A percentile compares a stretch with the other conserved stretches of the same genome.
These are phyloP conservation scores for Annulohypoxylon stygium DNA, from an alignment of 495 filamentous ascomycete genomes.

Conservation along the genomic window DNA sequence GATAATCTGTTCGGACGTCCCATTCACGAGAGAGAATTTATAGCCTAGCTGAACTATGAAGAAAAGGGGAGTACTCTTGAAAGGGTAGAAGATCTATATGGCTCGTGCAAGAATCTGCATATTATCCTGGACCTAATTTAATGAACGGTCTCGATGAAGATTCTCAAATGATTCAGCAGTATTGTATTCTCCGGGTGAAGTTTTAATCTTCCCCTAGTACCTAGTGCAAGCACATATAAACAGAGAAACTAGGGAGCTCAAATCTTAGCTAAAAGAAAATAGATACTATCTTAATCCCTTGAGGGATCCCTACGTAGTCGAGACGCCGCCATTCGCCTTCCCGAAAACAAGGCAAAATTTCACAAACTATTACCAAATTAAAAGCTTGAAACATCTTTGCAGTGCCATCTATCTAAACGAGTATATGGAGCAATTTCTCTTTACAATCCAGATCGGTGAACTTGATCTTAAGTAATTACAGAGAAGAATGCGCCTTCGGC, in stretches of 20 bases:
- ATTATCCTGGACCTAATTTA: neutral
- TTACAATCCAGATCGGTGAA: neutral
- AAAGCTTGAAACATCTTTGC: neutral
- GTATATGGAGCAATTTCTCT: constrained; percentile 21
- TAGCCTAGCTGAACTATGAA: neutral
- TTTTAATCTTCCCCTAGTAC: neutral
- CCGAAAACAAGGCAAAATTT: neutral
- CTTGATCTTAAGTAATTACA: constrained; percentile 8
- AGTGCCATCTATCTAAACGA: neutral
- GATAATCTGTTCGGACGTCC: neutral
- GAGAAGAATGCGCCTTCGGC: constrained; percentile 2
- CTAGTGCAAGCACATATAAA: neutral
- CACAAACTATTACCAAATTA: neutral
- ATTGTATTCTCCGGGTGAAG: neutral
- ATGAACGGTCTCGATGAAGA: neutral
- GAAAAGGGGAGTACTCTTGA: neutral
- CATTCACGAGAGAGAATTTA: neutral
- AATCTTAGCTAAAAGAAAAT: constrained; percentile 6
- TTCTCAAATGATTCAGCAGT: neutral
- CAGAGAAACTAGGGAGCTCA: constrained; percentile 5
- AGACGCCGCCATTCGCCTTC: neutral
- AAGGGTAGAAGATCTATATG: neutral
- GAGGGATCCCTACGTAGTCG: no score
- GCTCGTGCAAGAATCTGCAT: neutral
- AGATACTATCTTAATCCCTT: neutral